Conservation (phyloP, 306 rosid genomes). For the Comarum palustre region DNA sequence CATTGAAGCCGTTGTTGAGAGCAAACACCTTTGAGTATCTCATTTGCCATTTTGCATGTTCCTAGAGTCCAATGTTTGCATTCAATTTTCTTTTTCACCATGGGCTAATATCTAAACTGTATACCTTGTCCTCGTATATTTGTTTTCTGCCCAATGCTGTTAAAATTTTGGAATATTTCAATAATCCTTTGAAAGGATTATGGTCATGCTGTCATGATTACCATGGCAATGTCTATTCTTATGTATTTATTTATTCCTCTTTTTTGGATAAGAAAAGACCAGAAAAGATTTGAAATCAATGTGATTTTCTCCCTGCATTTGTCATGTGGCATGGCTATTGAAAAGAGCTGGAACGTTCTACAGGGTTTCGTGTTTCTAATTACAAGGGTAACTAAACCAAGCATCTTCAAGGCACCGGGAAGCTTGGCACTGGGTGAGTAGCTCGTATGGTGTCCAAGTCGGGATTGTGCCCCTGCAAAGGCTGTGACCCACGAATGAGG, state of each 20-base stretch:
- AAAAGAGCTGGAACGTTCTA: too few relatives aligned
- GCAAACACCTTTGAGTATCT: conserved; percentile 35
- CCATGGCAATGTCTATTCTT: not conserved
- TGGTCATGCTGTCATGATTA: not conserved
- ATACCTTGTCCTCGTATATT: not conserved
- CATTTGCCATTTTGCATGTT: not conserved
- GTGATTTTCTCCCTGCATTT: too few relatives aligned
- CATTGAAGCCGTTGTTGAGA: conserved; percentile 24
- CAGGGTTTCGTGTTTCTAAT: too few relatives aligned
- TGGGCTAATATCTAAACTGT: not conserved
- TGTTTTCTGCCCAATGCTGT: conserved; percentile 1
- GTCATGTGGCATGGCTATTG: too few relatives aligned
- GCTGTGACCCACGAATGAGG: too few relatives aligned
- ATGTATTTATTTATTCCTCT: too few relatives aligned
- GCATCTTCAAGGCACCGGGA: too few relatives aligned
- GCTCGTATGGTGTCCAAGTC: too few relatives aligned
- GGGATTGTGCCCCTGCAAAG: too few relatives aligned
- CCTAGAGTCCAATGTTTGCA: not conserved
- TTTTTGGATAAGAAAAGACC: not conserved
- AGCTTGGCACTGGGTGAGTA: too few relatives aligned
- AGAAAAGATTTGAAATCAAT: not conserved
- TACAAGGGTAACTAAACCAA: too few relatives aligned
- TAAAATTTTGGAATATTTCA: not conserved
- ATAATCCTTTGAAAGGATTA: not conserved
- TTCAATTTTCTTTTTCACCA: not conserved